Evolutionary conservation across 148 eudicot species (phyloP), one percentile per base, ranked within the genome.

Genomic region (Rhododendron vialii): DNA sequence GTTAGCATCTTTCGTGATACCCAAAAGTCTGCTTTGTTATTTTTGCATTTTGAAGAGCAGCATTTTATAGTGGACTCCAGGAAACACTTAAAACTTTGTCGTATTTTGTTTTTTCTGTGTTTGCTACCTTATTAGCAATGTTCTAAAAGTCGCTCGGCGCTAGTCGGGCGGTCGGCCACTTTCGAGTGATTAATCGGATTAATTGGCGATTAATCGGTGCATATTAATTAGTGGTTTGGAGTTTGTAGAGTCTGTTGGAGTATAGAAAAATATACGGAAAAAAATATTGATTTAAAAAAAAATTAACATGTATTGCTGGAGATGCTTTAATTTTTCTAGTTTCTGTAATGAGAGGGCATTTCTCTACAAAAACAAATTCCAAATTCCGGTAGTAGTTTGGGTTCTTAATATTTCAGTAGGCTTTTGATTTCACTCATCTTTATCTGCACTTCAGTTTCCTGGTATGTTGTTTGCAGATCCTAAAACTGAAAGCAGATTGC

Each of bases 401-500:
- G 30, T 65, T 65, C 28, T 63, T 24, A 24, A n/a, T 24, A 8
- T 79, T 33, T 71, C 63, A 81, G 67, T 15, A 61, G 74, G 47
- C 84, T 17, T 45, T 71, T 18, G 11, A 51, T 67, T 69, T 81
- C 51, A n/a, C 51, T 48, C 5, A 81, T 35, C 73, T 51, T 30
- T 53, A 76, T 83, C 38, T 47, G 5, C 53, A 18, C 18, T 48
- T 48, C n/a, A 24, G 15, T 57, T 76, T 75, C 35, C 38, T 6
- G 28, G 30, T 83, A 18, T 78, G 43, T 73, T 77, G 26, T 57
- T 78, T 83, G 61, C 95, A 95, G 99, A 95, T 92, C 92, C 94
- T 36, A 89, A 90, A 67, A 83, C 91, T 0, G 99, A 96, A 73
- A 90, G 91, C 43, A 83, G 98, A 81, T 65, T 96, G 84, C 91